Evolutionary conservation across 2,329 filamentous ascomycete species (phyloP), one percentile per base, ranked within the genome.

Genomic region (Aspergillus eucalypticola): DNA sequence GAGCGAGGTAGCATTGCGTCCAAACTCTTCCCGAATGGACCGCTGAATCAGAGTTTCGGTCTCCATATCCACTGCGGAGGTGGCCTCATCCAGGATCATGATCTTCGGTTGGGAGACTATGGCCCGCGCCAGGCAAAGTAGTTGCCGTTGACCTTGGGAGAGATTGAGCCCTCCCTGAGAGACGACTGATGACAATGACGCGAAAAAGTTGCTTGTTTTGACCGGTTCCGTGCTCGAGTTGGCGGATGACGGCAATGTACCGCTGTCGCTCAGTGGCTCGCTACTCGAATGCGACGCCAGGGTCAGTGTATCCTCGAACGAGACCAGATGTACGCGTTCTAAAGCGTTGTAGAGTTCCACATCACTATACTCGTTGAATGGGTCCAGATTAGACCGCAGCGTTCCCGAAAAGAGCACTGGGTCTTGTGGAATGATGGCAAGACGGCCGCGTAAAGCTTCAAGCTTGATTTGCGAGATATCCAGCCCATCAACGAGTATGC

Each of bases 361-460:
- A 65, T 94, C 90, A 1, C 81, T 83, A 69, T 90, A 85, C 59
- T 89, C 80, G 59, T 88, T 81, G 66, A 92, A 92, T 0, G 90
- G 88, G 69, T 94, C 91, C 4, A 94, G 82, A 68, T 94, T 94
- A 48, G 83, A 87, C 51, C 90, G 83, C 23, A 95, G 79, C 0
- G 90, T 92, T 29, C 91, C 91, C 1, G 88, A 90, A 76, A 94
- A 93, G 7, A 95, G 81, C 1, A 93, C 89, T 0, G 91, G 90
- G 64, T 95, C 90, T 76, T 92, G 89, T 2, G 91, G 90, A 55
- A 94, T 93, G 66, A 94, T 93, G 51, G 90, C 88, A 1, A 94
- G 76, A 0, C 90, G 82, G 13, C 86, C 88, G 23, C 90, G 84
- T 5, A 94, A 79, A 55, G 89, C 86, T 56, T 88, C 60, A 0